Evolutionary conservation across 352 stramenopile genomes (phyloP).

Genomic region (Elongisporangium prolatum): DNA sequence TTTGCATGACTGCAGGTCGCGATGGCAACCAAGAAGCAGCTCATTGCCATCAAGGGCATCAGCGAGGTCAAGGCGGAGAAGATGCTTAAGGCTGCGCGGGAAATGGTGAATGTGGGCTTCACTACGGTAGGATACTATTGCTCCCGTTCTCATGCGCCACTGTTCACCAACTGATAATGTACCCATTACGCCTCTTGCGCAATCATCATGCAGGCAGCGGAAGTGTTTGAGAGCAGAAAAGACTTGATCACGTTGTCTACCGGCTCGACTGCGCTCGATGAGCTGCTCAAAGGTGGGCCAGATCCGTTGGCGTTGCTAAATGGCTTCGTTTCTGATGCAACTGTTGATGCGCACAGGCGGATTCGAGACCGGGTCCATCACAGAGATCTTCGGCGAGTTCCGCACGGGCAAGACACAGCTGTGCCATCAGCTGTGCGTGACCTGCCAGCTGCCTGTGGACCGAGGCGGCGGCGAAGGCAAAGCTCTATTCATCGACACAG

Average conservation of each 20-base stretch:
- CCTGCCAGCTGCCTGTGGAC: slow-evolving; percentile 96
- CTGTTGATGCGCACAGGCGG: slow-evolving; percentile 56
- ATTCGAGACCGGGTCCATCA: slow-evolving; percentile 98
- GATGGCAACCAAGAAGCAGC: slow-evolving; percentile 95
- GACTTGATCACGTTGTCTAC: slow-evolving; percentile 95
- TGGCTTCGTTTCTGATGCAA: background rate
- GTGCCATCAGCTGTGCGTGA: slow-evolving; percentile 99
- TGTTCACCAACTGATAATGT: background rate
- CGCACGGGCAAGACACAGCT: slow-evolving; percentile 99
- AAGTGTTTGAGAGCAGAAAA: slow-evolving; percentile 85
- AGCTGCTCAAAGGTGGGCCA: slow-evolving; percentile 77
- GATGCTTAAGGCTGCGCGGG: slow-evolving; percentile 96
- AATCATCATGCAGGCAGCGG: slow-evolving; percentile 51
- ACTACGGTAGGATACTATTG: slow-evolving; percentile 87
- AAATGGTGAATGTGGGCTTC: slow-evolving; percentile 98
- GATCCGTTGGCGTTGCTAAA: background rate
- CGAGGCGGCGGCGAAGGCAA: slow-evolving; percentile 97
- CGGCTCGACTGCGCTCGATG: slow-evolving; percentile 86
- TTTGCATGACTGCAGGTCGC: slow-evolving; percentile 58
- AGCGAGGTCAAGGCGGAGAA: slow-evolving; percentile 99
- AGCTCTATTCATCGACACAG: slow-evolving; percentile 99
- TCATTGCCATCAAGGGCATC: slow-evolving; percentile 99
- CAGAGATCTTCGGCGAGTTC: slow-evolving; percentile 99
- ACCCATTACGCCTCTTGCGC: background rate
- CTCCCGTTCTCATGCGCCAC: background rate